Evolutionary conservation across 139 green algal species (phyloP), one percentile per base, ranked within the genome.

Genomic region (Coelastrella sp.): DNA sequence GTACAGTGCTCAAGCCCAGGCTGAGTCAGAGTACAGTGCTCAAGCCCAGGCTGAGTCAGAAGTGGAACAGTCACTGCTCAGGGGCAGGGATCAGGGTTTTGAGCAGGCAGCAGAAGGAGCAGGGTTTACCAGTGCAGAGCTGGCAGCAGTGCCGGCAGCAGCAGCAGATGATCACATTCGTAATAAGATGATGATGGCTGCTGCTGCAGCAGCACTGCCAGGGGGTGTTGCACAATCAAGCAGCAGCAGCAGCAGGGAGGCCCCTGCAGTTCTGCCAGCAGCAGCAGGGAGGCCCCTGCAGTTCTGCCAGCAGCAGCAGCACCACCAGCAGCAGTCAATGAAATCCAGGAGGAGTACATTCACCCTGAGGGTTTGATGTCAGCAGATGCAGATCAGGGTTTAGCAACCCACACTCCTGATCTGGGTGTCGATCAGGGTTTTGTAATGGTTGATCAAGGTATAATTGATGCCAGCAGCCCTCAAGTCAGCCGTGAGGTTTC

Each of bases 41-140:
- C 76, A 59, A 83, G 8, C 12, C 22, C 12, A 59, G n/a, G 61
- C 85, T 92, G 84, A 59, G 90, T 80, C 76, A 91, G 87, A 78
- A 90, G 68, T 68, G 0, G 27, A 66, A 22, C 84, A 70, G 84
- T 59, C 59, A 75, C 84, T 70, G 11, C 84, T 82, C 24, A 25
- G 25, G 14, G 66, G 19, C 12, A 25, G 49, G 11, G 25, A 58
- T 25, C 76, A 61, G 35, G 76, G 76, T 83, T n/a, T 83, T n/a
- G 49, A 83, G 6, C 76, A 83, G 11, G 76, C 76, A 83, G 76
- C 76, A 83, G 76, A 61, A n/a, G 49, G 76, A 19, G 14, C 24
- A 76, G 68, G 68, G 6, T 76, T 76, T 76, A 76, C 68, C 8
- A 76, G 68, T 35, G 76, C 15, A 22, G 76, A 59, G 49, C 49